Base-by-base conservation (phyloP, 345 rosid species). In the Pistacia atlantica region DNA sequence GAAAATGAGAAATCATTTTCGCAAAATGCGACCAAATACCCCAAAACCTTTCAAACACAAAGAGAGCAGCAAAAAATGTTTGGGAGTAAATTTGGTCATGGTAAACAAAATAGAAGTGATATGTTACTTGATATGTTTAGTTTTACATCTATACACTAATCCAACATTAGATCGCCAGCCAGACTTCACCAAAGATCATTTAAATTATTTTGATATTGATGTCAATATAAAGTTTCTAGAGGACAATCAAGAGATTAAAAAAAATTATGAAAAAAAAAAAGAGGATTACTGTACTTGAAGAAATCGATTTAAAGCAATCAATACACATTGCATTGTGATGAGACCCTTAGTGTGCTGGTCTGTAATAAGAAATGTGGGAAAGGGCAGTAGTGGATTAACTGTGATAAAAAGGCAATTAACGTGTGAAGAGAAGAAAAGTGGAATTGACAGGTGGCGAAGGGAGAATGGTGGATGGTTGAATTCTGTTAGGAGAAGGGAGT, bases 311-410 rank as follows among this genome's bases (percentile, higher is more conserved):
- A 95, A 88, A 69, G 98, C 98, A 81, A 95, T 93, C 83, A 95
- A 82, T 71, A 95, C 90, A 65, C 95, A 89, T 66, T 93, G 99
- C 99, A 95, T n/a, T n/a, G n/a, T n/a, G n/a, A n/a, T n/a, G n/a
- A n/a, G n/a, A n/a, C n/a, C n/a, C n/a, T n/a, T n/a, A n/a, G n/a
- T n/a, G n/a, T n/a, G n/a, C n/a, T n/a, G n/a, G n/a, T n/a, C n/a
- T n/a, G n/a, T n/a, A n/a, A n/a, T n/a, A n/a, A n/a, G n/a, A n/a
- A n/a, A n/a, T n/a, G n/a, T n/a, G n/a, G n/a, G n/a, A n/a, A n/a
- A n/a, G n/a, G n/a, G n/a, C n/a, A n/a, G n/a, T n/a, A n/a, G n/a
- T n/a, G n/a, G n/a, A n/a, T n/a, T n/a, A n/a, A n/a, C n/a, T n/a
- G n/a, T n/a, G n/a, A n/a, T n/a, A n/a, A n/a, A n/a, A n/a, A n/a